A percentile compares a stretch with the other conserved stretches of the same genome.
These are phyloP conservation scores for Nemania serpens DNA, from an alignment of 2,329 filamentous ascomycete genomes.

Conservation along the genomic window DNA sequence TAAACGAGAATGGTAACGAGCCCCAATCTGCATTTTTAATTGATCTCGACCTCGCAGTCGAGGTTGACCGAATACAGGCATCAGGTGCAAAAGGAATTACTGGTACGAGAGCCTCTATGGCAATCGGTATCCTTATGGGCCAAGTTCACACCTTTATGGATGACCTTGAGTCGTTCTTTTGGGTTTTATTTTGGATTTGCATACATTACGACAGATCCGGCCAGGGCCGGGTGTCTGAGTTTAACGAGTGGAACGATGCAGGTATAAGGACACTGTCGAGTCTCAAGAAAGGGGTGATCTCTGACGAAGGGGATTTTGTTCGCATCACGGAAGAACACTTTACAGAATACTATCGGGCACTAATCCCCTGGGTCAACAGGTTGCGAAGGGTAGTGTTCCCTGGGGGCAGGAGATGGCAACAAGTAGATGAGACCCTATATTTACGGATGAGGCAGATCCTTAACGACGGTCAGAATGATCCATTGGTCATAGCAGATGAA, in stretches of 20 bases:
- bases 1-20: conserved; percentile 46
- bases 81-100: conserved; percentile 44
- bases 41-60: conserved; percentile 35
- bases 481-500: conserved; percentile 8
- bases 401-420: conserved; percentile 9
- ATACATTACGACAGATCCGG: conserved; percentile 38
- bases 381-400: conserved; percentile 11
- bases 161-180: conserved; percentile 50
- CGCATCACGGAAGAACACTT: too few relatives aligned
- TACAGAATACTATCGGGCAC: too few relatives aligned
- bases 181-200: conserved; percentile 47
- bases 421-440: conserved; percentile 4
- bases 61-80: conserved; percentile 35
- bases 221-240: too few relatives aligned
- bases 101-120: conserved; percentile 47
- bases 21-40: conserved; percentile 36
- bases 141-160: conserved; percentile 47
- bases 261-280: too few relatives aligned
- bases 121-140: conserved; percentile 45
- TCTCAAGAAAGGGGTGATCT: too few relatives aligned
- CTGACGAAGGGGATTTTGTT: too few relatives aligned
- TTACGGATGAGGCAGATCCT: conserved; percentile 15
- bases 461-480: conserved; percentile 8
- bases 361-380: background rate
- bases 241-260: too few relatives aligned